A percentile compares a stretch with the other conserved stretches of the same genome.
Evolutionary conservation across 139 green algal genomes (phyloP).

Genomic region (Picocystis salinarum): DNA sequence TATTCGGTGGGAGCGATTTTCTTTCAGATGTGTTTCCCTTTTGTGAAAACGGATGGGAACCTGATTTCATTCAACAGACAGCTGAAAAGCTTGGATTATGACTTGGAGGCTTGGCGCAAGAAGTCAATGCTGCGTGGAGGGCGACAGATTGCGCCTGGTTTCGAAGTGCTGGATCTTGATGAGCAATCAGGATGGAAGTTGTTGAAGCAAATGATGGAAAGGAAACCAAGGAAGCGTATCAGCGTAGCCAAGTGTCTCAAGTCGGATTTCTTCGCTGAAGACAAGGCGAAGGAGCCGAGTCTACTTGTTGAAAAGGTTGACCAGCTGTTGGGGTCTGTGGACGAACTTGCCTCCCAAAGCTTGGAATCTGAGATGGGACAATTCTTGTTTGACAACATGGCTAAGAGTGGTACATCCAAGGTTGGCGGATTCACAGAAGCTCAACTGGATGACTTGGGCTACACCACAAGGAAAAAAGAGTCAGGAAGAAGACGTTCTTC

Average conservation of each 20-base stretch:
- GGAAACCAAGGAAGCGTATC: background rate
- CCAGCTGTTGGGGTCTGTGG: background rate
- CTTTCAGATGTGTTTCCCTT: conserved; percentile 25
- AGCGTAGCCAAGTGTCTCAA: background rate
- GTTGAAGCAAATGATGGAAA: background rate
- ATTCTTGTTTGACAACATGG: conserved; percentile 8
- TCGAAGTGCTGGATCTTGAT: conserved; percentile 22
- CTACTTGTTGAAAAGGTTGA: background rate
- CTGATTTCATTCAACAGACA: conserved; percentile 21
- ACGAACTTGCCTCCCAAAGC: no score
- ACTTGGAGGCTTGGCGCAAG: conserved; percentile 33
- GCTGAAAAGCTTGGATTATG: conserved; percentile 31
- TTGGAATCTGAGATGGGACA: no score
- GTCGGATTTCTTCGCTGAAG: background rate
- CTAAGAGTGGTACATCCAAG: conserved; percentile 17
- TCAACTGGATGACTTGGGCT: conserved; percentile 25
- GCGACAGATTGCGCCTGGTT: conserved; percentile 7
- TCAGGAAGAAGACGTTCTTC: conserved; percentile 19
- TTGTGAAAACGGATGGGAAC: conserved; percentile 17
- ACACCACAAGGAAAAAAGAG: conserved; percentile 13
- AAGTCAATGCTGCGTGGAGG: conserved; percentile 2
- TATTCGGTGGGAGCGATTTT: conserved; percentile 29
- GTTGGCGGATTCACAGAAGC: conserved; percentile 45
- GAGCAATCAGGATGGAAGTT: conserved; percentile 23
- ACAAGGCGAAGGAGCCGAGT: no score